Base-by-base conservation (phyloP, 352 stramenopile genomes). In the Pythium insidiosum region DNA sequence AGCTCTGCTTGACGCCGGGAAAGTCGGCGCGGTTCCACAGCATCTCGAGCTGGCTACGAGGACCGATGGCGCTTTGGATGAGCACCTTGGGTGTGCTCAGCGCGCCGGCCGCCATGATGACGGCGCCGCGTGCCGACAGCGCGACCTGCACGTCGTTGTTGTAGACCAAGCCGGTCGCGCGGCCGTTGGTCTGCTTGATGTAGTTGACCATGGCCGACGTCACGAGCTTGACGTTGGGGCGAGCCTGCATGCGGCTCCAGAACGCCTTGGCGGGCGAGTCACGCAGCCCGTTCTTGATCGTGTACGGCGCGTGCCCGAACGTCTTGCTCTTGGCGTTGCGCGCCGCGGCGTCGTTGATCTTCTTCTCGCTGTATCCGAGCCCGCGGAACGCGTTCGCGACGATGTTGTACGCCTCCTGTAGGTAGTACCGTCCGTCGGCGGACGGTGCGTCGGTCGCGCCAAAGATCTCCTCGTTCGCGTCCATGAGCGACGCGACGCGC, bases 31-130 rank as follows among this genome's bases (percentile, higher is more conserved):
- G 43, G 3, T 20, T 31, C 21, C 63, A 61, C 6, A 83, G 61
- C 58, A 71, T 43, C 12, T 50, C 56, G 13, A 95, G 61, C 44
- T 88, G 68, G 23, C 73, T 57, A 13, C 42, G 26, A 15, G 73
- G 73, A n/a, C 81, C 83, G 33, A 95, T 77, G 25, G 79, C 83
- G 49, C 60, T 84, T 37, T 84, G 64, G 37, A 91, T 77, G 3
- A 95, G 65, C 16, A 96, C 61, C 53, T 94, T 87, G 13, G 86
- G 84, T 7, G 82, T 87, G 38, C 66, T 54, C 16, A 88, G 39
- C 0, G 78, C 68, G 11, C 82, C 82, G 1, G 73, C 70, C 36
- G 57, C 67, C 56, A 96, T 68, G 38, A 96, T 69, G 28, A 95
- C 67, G 23, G 79, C 71, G 13, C 66, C 73, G 7, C 69, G 65